Percentiles rank a stretch among this genome's conserved stretches.
Evolutionary conservation across 257 asterid species (phyloP).

Genomic region (Solanum pimpinellifolium): DNA sequence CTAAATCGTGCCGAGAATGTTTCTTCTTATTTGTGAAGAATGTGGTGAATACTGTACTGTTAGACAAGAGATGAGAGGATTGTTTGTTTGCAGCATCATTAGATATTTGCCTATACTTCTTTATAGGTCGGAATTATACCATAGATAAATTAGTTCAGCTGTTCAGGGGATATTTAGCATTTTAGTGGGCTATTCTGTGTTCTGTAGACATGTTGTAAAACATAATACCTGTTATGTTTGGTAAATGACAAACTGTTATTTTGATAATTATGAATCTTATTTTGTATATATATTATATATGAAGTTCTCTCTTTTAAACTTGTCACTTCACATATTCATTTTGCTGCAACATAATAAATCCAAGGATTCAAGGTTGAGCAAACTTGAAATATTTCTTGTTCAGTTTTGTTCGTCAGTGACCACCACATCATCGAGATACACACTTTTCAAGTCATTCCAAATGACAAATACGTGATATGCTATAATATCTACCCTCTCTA

Average conservation of each 20-base stretch:
- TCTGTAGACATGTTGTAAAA: background rate
- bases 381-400: background rate
- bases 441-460: background rate
- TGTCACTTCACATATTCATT: background rate
- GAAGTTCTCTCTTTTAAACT: background rate
- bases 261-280: background rate
- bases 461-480: background rate
- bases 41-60: conserved; percentile 29
- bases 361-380: background rate
- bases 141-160: background rate
- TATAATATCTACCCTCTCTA: background rate
- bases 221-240: background rate
- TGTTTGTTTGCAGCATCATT: background rate
- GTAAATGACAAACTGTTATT: background rate
- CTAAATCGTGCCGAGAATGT: conserved; percentile 56
- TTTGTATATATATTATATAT: background rate
- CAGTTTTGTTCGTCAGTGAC: background rate
- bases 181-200: background rate
- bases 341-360: background rate
- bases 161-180: background rate
- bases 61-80: conserved; percentile 7
- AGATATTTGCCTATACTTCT: background rate
- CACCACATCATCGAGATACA: background rate
- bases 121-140: background rate
- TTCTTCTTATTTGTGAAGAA: conserved; percentile 51